Evolutionary conservation across 2,329 filamentous ascomycete genomes (phyloP), one percentile per base, ranked within the genome.

Genomic region (Exophiala sp.): DNA sequence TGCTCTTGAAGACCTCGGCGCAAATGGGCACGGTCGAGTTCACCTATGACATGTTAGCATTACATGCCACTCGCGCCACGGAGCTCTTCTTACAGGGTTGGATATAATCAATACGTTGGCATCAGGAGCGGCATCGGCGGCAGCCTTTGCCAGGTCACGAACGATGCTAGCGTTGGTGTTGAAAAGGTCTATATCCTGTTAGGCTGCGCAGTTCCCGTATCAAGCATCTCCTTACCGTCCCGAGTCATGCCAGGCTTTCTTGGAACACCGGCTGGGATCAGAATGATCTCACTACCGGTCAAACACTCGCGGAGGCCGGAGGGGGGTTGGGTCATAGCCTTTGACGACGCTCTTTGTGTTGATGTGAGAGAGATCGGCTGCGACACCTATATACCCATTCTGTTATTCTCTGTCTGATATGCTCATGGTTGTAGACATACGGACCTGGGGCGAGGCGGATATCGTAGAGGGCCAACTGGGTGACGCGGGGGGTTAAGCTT

Each of bases 111-210:
- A 83, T 72, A 97, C 80, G 77, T 95, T 95, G 73, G 93, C 93
- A 60, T 96, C 80, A 66, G 93, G 93, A 68, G 85, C 81, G 63
- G 87, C 81, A 66, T 95, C 83, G 66, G 93, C 93, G 68, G 82
- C 83, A 65, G 89, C 90, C 82, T 95, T 95, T 76, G 91, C 90
- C 61, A 98, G 83, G 75, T 97, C 93, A 68, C 91, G 90, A 71
- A 98, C 93, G 72, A 98, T 98, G 70, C 88, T 95, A 73, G 93
- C 93, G 75, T 98, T 98, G 81, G 91, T 98, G 84, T 97, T 97
- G 89, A 98, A 98, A 60, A 98, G 85, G 72, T 98, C 91, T 82
- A 47, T 27, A 24, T 23, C n/a, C 30, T n/a, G 24, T 55, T 13
- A 50, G 52, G 19, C 52, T 30, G 18, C n/a, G 27, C 38, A 14